Conservation (phyloP, 805 yeast genomes). For the Middelhovenomyces tepae region DNA sequence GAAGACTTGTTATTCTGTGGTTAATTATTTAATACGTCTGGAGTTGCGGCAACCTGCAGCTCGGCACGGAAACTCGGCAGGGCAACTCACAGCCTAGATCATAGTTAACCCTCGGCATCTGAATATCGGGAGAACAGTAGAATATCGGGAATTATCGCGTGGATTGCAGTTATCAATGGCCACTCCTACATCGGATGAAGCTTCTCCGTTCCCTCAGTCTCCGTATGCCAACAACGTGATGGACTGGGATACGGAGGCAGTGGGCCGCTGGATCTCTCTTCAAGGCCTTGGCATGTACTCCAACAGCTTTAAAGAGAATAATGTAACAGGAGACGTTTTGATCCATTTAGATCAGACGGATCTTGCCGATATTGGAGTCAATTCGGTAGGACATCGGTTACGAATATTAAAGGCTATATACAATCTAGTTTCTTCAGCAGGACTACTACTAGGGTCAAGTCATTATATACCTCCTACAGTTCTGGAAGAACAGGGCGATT, state of each 20-base stretch:
- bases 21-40: no score
- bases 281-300: conserved; percentile 19
- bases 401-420: conserved; percentile 51
- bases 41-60: no score
- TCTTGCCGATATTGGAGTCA: conserved; percentile 62
- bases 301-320: conserved; percentile 35
- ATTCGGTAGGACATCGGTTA: conserved; percentile 46
- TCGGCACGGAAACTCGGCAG: no score
- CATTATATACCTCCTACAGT: conserved; percentile 28
- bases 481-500: conserved; percentile 16
- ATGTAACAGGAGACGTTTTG: conserved; percentile 64
- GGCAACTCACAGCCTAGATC: no score
- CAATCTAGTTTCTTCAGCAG: conserved; percentile 34
- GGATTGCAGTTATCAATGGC: no score
- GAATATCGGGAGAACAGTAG: no score
- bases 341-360: conserved; percentile 63
- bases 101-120: no score
- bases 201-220: no score
- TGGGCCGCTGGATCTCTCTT: conserved; percentile 16
- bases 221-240: no score
- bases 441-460: conserved; percentile 15
- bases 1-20: no score
- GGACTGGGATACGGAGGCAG: conserved; percentile 17
- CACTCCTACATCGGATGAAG: no score
- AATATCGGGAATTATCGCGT: no score